phyloP scores from a whole-genome alignment of 257 asterid species.

The Gentiana macrophylla region DNA sequence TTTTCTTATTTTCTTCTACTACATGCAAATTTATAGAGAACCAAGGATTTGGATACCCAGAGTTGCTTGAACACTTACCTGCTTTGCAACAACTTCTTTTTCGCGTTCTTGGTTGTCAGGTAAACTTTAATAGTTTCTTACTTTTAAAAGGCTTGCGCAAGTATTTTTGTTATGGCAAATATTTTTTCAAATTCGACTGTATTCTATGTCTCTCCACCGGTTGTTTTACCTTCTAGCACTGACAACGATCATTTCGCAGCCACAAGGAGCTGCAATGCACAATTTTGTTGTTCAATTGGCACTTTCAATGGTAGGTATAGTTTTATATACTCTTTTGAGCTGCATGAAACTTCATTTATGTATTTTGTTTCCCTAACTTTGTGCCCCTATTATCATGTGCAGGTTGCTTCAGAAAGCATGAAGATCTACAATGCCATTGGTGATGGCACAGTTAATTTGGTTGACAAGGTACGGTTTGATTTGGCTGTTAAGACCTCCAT shows the following conservation, averaged over 20 bases:
- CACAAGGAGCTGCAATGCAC: constrained; percentile 93
- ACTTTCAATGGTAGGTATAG: constrained; percentile 65
- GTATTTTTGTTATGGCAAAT: background rate
- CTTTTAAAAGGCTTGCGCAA: constrained; percentile 2
- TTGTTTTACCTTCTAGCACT: too few species aligned
- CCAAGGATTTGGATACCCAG: constrained; percentile 82
- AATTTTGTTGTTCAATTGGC: constrained; percentile 82
- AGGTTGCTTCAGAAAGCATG: constrained; percentile 96
- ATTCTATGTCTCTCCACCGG: constrained; percentile 8
- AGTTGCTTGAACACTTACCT: constrained; percentile 76
- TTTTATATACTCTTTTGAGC: constrained; percentile 5
- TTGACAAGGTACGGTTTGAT: constrained; percentile 70
- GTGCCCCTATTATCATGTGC: constrained; percentile 10
- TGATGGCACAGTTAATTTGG: constrained; percentile 84
- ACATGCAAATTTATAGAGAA: constrained; percentile 46
- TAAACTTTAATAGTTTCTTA: constrained; percentile 16
- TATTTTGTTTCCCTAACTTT: constrained; percentile 2
- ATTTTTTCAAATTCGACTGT: constrained; percentile 8
- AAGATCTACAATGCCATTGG: constrained; percentile 79
- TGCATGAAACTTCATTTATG: constrained; percentile 1
- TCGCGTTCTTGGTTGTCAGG: constrained; percentile 92
- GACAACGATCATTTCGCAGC: constrained; percentile 33
- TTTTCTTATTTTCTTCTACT: constrained; percentile 5
- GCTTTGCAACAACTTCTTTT: constrained; percentile 76
- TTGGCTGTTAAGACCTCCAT: constrained; percentile 2